Conservation (phyloP, 23 red algal species). For the Chondrus crispus region DNA sequence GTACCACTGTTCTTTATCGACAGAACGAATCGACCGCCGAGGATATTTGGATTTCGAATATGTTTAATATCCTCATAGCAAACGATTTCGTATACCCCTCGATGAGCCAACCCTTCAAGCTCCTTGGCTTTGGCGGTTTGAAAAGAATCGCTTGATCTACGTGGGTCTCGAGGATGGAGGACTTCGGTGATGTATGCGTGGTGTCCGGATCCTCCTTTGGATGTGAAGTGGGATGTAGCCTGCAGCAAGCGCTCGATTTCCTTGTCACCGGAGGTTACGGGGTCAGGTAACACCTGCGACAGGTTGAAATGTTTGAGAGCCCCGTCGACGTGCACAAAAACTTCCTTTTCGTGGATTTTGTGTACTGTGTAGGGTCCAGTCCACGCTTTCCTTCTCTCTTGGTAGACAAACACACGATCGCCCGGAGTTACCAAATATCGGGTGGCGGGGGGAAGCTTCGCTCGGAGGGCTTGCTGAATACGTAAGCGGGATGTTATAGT, state of each 20-base stretch:
- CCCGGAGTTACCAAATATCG: background rate
- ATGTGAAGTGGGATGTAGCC: no score
- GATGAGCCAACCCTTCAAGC: background rate
- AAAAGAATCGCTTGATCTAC: background rate
- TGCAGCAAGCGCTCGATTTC: no score
- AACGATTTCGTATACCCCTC: constrained; percentile 1
- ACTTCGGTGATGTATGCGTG: background rate
- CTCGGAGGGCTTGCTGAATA: background rate
- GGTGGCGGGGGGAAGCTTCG: constrained; percentile 10
- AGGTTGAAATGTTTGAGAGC: no score
- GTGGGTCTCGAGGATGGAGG: background rate
- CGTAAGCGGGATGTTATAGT: background rate
- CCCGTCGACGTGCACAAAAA: no score
- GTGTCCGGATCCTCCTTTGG: no score
- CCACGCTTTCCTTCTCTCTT: background rate
- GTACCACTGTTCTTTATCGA: constrained; percentile 5
- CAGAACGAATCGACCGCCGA: background rate
- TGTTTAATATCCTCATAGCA: background rate
- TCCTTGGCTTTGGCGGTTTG: background rate
- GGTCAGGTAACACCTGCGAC: no score
- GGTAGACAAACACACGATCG: background rate
- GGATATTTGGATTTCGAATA: background rate
- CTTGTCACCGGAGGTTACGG: no score
- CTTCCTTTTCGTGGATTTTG: no score
- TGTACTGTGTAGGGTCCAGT: background rate